Base-by-base conservation (phyloP, 2,329 filamentous ascomycete species). In the Penicillium sp. region DNA sequence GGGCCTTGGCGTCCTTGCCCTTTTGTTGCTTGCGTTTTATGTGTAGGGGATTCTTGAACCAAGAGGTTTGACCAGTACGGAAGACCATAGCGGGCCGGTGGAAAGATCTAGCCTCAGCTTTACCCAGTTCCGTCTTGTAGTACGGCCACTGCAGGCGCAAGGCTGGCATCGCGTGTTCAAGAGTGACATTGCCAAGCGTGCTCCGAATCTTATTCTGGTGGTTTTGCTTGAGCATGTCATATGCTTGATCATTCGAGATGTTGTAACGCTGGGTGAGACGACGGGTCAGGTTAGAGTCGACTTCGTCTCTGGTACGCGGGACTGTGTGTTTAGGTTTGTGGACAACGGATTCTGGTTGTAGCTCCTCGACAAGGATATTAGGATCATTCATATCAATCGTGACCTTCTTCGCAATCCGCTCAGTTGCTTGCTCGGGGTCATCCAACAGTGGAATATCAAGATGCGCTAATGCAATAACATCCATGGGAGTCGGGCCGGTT, bases 121-220 rank as follows among this genome's bases (percentile, higher is more conserved):
- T 82, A 27, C 86, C 83, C 21, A 97, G 81, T 69, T 90, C 91
- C 55, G 95, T 91, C 70, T 90, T 91, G 79, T 98, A 99, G 80
- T 96, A 98, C 39, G 95, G 95, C 85, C 91, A 98, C 61, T 96
- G 90, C 41, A 99, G 79, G 70, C 93, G 93, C 68, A 93, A 81
- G 11, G 95, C 95, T 16, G 95, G 93, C 80, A 96, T 82, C 73
- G 90, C 93, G 77, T 99, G 95, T 73, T 99, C 95, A 43, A 99
- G 88, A n/a, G 90, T 87, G 60, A 96, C 86, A 69, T 93, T 93
- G 46, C 92, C 91, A 59, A 99, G 85, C 1, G 91, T 96, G 52
- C 92, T 95, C 64, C 95, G 87, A 59, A 99, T 90, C 75, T 96
- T 98, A 81, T 91, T 92, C 77, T 96, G 91, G 70, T 96, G 93